Base-by-base conservation (phyloP, 441 rosid genomes). In the Populus hybrid region DNA sequence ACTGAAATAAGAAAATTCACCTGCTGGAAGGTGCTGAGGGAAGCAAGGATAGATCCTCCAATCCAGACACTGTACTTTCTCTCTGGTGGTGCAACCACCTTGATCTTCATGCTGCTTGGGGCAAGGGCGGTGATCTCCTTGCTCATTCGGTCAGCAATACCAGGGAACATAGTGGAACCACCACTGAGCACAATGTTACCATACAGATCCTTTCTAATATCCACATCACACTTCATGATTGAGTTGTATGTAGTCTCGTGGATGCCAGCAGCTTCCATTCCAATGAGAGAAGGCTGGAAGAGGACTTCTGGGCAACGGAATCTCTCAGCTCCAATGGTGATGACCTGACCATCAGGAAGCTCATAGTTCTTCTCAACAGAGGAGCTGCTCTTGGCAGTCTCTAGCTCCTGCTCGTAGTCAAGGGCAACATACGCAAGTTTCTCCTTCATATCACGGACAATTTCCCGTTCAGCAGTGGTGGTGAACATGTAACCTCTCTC, bases 1-100 rank as follows among this genome's bases (percentile, higher is more conserved):
- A 6, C 2, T 12, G 19, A 8, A 50, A 8, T 36, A 19, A 30
- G 28, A 63, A 28, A n/a, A 46, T 5, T 34, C 23, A 92, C 97
- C 97, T 92, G 97, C 85, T 92, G 97, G 90, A 92, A 92, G 85
- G 97, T 90, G 84, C 97, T 92, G 85, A 92, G 92, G 50, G 97
- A 92, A 21, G 97, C 97, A 69, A 92, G 87, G 87, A 92, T 92
- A 11, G 97, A 91, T 7, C 97, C 95, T 76, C 97, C 97, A 53
- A 92, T 91, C 95, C 95, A 92, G 82, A 92, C 97, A 87, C 95
- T 91, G 89, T 92, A 92, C 76, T 92, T 92, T 75, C 97, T 92
- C 87, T 92, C 97, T 0, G 94, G 95, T 30, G 97, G 93, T 1
- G 97, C 95, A 12, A 92, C 95, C 46, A 92, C 97, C 89, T 90